These are phyloP conservation scores for Fusarium pseudonygamai DNA, from an alignment of 2,329 filamentous ascomycete species.

Conservation along the genomic window DNA sequence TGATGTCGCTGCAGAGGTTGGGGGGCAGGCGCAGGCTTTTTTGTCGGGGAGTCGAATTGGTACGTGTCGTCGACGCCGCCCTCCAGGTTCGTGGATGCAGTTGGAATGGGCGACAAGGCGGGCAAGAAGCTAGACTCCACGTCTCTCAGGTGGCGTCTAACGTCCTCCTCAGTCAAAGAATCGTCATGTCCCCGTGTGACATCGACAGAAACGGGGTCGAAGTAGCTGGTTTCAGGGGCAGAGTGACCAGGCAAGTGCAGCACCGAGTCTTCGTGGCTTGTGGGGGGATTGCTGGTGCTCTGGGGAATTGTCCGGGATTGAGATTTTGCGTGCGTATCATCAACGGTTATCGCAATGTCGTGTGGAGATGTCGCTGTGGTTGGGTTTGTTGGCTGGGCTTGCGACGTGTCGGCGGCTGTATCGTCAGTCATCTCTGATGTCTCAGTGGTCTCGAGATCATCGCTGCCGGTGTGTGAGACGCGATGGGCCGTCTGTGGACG, in stretches of 20 bases:
- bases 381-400: conserved; percentile 11
- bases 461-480: conserved; percentile 29
- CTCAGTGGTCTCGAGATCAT: conserved; percentile 18
- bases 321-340: conserved; percentile 22
- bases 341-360: conserved; percentile 31
- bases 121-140: conserved; percentile 73
- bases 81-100: conserved; percentile 50
- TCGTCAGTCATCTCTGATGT: conserved; percentile 31
- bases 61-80: conserved; percentile 65
- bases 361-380: conserved; percentile 17
- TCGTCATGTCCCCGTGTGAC: conserved; percentile 51
- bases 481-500: conserved; percentile 41
- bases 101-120: conserved; percentile 64
- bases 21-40: conserved; percentile 42
- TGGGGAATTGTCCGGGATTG: conserved; percentile 2
- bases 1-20: conserved; percentile 16
- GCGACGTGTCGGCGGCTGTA: conserved; percentile 24
- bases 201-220: conserved; percentile 53
- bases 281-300: conserved; percentile 3
- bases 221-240: conserved; percentile 53
- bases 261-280: conserved; percentile 26
- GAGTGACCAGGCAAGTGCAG: conserved; percentile 26
- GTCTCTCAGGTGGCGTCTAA: conserved; percentile 67
- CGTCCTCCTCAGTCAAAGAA: conserved; percentile 62
- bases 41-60: conserved; percentile 61